A percentile compares a stretch with the other conserved stretches of the same genome.
Conservation (phyloP, 768 basidiomycete genomes). For the Leucocoprinus birnbaumii region DNA sequence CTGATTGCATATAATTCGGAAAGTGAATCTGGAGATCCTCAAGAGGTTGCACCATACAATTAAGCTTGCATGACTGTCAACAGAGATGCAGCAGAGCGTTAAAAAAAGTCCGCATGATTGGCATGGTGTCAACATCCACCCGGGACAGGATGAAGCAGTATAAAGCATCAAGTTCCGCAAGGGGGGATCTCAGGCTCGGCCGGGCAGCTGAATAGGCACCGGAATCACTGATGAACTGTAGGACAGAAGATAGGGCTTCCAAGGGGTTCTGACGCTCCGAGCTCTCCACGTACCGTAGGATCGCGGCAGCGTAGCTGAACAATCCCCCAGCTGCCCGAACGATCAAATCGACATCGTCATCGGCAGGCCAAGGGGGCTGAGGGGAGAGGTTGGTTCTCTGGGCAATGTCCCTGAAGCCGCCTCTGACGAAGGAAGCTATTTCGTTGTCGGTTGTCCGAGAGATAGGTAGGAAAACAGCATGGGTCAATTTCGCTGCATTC, state of each 20-base stretch:
- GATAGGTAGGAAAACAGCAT: not conserved
- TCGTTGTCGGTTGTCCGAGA: not conserved
- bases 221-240: not conserved
- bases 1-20: not conserved
- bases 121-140: slow-evolving; percentile 21
- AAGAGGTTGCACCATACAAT: not conserved
- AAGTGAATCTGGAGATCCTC: not conserved
- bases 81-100: not conserved
- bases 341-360: slow-evolving; percentile 5
- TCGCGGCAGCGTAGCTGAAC: slow-evolving; percentile 25
- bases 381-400: not conserved
- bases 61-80: not conserved
- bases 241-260: not conserved
- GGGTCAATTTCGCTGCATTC: not conserved
- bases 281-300: slow-evolving; percentile 20
- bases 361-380: slow-evolving; percentile 12
- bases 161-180: slow-evolving; percentile 15
- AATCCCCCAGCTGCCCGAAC: slow-evolving; percentile 19
- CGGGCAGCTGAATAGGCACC: no score
- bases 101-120: slow-evolving; percentile 5
- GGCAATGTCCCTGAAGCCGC: slow-evolving; percentile 1
- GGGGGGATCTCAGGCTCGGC: not conserved
- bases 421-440: slow-evolving; percentile 7
- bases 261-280: slow-evolving; percentile 1
- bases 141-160: slow-evolving; percentile 11